Base-by-base conservation (phyloP, 805 yeast species). In the Barnettozyma sp. region DNA sequence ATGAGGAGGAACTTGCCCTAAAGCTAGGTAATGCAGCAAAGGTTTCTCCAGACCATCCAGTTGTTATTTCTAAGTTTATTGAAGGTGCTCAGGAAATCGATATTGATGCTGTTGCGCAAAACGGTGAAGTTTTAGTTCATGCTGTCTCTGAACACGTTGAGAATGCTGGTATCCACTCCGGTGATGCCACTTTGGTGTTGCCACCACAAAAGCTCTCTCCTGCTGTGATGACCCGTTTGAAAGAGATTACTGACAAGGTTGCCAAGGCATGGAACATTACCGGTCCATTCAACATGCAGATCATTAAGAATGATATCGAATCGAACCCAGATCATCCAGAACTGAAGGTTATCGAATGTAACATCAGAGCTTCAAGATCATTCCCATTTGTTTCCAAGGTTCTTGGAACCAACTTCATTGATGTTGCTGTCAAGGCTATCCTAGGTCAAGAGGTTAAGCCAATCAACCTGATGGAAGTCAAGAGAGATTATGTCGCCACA, bases 311-410 rank as follows among this genome's bases (percentile, higher is more conserved):
- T 41, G 78, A 73, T 45, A 68, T 76, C 49, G 70, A 72, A 41
- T 76, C 77, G 33, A 69, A 76, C 30, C 70, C 73, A 39, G 70
- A 66, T 38, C 70, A 68, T 35, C 70, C 76, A 35, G 78, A 76
- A 43, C 73, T 88, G 56, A 92, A 92, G 73, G 98, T 92, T 42
- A 92, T 92, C 60, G 98, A 92, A 68, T 92, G 98, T 76, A 92
- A 92, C 65, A 83, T 92, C 52, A 83, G 98, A 66, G 98, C 98
- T 35, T 90, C 97, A 6, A 79, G 98, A 63, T 90, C 97, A 12
- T 92, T 92, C 90, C 98, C 98, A 61, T 92, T 92, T 60, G 96
- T 90, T 25, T 90, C 97, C 33, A 92, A 92, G 72, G 98, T 92
- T 33, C 70, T 92, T 46, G 98, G 98, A 48, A 72, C 74, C 36